Conservation (phyloP, 2,329 filamentous ascomycete genomes). For the Ascochyta rabiei region DNA sequence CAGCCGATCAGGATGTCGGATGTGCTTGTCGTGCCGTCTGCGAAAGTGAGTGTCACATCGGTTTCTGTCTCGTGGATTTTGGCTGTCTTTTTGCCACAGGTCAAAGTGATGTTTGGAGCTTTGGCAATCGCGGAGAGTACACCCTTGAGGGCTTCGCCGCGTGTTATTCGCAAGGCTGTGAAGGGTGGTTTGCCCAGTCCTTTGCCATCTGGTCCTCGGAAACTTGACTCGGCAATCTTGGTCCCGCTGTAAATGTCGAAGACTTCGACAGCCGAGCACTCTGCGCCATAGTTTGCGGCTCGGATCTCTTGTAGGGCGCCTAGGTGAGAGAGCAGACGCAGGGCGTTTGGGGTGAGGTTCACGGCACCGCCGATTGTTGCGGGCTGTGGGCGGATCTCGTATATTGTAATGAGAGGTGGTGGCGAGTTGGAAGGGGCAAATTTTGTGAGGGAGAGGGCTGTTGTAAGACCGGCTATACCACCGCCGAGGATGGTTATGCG, state of each 20-base stretch:
- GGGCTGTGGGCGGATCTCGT: slow-evolving; percentile 55
- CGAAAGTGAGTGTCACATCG: slow-evolving; percentile 53
- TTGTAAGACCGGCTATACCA: slow-evolving; percentile 44
- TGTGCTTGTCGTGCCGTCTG: slow-evolving; percentile 50
- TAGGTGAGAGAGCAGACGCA: slow-evolving; percentile 59
- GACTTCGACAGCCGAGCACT: slow-evolving; percentile 53
- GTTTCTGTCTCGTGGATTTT: slow-evolving; percentile 50
- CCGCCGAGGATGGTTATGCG: slow-evolving; percentile 41
- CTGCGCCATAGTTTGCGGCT: slow-evolving; percentile 48
- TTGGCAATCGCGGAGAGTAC: slow-evolving; percentile 50
- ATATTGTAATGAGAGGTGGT: slow-evolving; percentile 52
- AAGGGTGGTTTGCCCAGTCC: slow-evolving; percentile 54
- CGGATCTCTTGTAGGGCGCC: slow-evolving; percentile 55
- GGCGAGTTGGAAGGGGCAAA: slow-evolving; percentile 45
- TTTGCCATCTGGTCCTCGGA: slow-evolving; percentile 50
- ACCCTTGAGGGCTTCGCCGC: slow-evolving; percentile 52
- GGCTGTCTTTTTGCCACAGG: slow-evolving; percentile 51
- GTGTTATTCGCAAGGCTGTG: slow-evolving; percentile 53
- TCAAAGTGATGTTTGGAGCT: slow-evolving; percentile 50
- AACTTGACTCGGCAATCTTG: slow-evolving; percentile 52
- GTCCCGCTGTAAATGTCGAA: slow-evolving; percentile 52
- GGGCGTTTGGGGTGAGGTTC: slow-evolving; percentile 66
- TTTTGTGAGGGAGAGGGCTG: slow-evolving; percentile 53
- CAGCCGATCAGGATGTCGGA: slow-evolving; percentile 62
- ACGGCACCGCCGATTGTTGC: slow-evolving; percentile 64